phyloP scores from a whole-genome alignment of 805 yeast species.

The Jamesozyma spencerorum region DNA sequence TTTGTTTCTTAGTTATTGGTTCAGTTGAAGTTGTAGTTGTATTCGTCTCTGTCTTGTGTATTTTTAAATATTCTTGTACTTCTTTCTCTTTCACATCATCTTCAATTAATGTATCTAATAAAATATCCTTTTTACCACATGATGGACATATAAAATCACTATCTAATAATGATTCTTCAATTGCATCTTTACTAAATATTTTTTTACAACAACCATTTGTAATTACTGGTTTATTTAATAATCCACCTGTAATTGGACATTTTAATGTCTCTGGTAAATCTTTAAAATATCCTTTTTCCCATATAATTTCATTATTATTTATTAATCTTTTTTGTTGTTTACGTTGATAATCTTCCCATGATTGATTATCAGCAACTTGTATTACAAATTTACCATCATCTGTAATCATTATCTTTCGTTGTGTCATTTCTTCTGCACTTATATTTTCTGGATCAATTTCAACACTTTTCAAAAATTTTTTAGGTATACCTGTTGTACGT shows the following conservation, averaged over 20 bases:
- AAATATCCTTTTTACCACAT: slow-evolving; percentile 65
- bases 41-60: slow-evolving; percentile 14
- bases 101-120: slow-evolving; percentile 58
- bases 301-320: slow-evolving; percentile 35
- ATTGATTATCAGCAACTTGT: slow-evolving; percentile 86
- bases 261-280: slow-evolving; percentile 47
- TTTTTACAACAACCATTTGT: slow-evolving; percentile 71
- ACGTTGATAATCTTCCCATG: slow-evolving; percentile 83
- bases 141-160: slow-evolving; percentile 86
- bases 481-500: slow-evolving; percentile 96
- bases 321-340: slow-evolving; percentile 34
- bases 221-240: slow-evolving; percentile 62
- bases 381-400: slow-evolving; percentile 94
- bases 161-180: slow-evolving; percentile 62
- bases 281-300: slow-evolving; percentile 37
- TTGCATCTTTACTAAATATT: slow-evolving; percentile 48
- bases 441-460: slow-evolving; percentile 41
- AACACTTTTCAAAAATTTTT: slow-evolving; percentile 77
- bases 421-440: slow-evolving; percentile 55
- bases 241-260: slow-evolving; percentile 61
- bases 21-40: no score
- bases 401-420: slow-evolving; percentile 65
- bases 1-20: no score
- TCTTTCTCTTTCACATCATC: slow-evolving; percentile 52
- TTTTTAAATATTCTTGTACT: slow-evolving; percentile 43